Conservation (phyloP, 1,284 basidiomycete genomes). For the Gastroboletus turbinatus region DNA sequence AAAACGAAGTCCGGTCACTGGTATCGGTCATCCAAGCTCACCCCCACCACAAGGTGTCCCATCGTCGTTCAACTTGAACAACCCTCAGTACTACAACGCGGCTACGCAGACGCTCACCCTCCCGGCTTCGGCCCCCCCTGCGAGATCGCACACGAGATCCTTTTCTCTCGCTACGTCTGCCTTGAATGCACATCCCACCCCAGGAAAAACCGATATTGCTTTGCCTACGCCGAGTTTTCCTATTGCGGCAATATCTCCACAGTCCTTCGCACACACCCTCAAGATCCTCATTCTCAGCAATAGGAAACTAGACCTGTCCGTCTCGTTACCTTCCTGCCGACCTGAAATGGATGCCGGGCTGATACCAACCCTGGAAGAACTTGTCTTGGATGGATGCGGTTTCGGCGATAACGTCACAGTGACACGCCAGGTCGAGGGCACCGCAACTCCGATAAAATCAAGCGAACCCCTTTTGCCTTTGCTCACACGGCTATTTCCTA, state of each 20-base stretch:
- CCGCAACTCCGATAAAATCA: conserved; percentile 39
- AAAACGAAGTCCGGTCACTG: conserved; percentile 16
- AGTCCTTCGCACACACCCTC: conserved; percentile 61
- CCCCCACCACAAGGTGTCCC: conserved; percentile 20
- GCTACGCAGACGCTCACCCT: conserved; percentile 58
- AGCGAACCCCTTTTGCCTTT: conserved; percentile 56
- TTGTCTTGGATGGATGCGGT: conserved; percentile 69
- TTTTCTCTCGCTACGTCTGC: conserved; percentile 53
- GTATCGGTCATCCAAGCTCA: conserved; percentile 27
- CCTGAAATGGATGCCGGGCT: conserved; percentile 38
- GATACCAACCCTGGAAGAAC: conserved; percentile 67
- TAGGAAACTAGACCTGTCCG: conserved; percentile 61
- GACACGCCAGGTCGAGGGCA: conserved; percentile 31
- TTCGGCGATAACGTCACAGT: conserved; percentile 56
- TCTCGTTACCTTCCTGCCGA: conserved; percentile 49
- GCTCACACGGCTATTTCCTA: conserved; percentile 65
- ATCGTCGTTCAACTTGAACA: conserved; percentile 40
- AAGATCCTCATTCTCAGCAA: conserved; percentile 61
- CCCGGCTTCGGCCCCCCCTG: conserved; percentile 56
- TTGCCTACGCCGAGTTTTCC: conserved; percentile 70
- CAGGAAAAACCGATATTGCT: conserved; percentile 47
- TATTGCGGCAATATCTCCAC: conserved; percentile 53
- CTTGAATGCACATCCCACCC: conserved; percentile 13
- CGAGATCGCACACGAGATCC: conserved; percentile 57
- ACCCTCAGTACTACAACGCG: conserved; percentile 58